Percentiles rank a stretch among this genome's conserved stretches.
Conservation (phyloP, 331 rosid genomes). For the Ulmus americana region DNA sequence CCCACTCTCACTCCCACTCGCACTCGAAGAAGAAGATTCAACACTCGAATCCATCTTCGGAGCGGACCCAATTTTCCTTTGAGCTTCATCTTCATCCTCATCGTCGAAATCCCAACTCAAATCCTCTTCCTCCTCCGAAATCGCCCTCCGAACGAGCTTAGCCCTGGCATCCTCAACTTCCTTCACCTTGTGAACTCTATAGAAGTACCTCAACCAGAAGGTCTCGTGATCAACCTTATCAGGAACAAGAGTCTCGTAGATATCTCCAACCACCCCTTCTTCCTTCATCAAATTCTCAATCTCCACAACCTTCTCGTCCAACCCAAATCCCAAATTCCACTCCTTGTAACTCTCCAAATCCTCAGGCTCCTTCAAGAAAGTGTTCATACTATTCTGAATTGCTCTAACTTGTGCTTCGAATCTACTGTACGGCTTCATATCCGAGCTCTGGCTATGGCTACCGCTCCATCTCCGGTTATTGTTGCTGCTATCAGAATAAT, state of each 20-base stretch:
- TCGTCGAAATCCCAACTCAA: slow-evolving; percentile 93
- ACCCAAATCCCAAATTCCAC: slow-evolving; percentile 65
- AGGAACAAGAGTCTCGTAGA: slow-evolving; percentile 58
- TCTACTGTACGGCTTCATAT: slow-evolving; percentile 65
- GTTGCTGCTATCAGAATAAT: slow-evolving; percentile 24
- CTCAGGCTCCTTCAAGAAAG: slow-evolving; percentile 75
- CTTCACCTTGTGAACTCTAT: slow-evolving; percentile 56
- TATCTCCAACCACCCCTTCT: slow-evolving; percentile 44
- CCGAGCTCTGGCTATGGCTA: slow-evolving; percentile 32
- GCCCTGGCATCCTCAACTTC: slow-evolving; percentile 73
- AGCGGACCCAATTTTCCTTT: slow-evolving; percentile 25
- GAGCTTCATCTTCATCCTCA: slow-evolving; percentile 28
- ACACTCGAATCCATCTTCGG: slow-evolving; percentile 24
- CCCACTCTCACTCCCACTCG: slow-evolving; percentile 20
- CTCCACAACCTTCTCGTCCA: slow-evolving; percentile 55
- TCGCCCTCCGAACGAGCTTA: slow-evolving; percentile 71
- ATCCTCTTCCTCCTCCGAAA: slow-evolving; percentile 72
- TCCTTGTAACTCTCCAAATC: slow-evolving; percentile 49
- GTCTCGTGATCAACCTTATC: slow-evolving; percentile 35
- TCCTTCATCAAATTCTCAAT: slow-evolving; percentile 50
- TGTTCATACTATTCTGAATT: slow-evolving; percentile 58
- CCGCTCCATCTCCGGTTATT: slow-evolving; percentile 26
- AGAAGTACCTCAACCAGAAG: slow-evolving; percentile 82
- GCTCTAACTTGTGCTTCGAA: slow-evolving; percentile 58
- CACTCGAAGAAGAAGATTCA: slow-evolving; percentile 18